A percentile compares a stretch with the other conserved stretches of the same genome.
phyloP scores from a whole-genome alignment of 75 land plant species.

The Sequoiadendron giganteum region DNA sequence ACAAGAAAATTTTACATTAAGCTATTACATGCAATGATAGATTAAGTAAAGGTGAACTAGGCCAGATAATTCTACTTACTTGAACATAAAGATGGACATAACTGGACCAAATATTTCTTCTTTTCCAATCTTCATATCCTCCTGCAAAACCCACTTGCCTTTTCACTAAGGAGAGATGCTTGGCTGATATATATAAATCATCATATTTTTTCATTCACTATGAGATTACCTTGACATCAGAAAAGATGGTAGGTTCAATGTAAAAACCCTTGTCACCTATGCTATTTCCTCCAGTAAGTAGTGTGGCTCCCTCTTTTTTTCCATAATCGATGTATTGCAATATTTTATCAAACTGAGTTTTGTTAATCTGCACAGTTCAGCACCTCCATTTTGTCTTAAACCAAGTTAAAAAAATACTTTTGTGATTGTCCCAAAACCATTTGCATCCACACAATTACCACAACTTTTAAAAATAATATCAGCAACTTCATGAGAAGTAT shows the following conservation, averaged over 20 bases:
- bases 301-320: conserved; percentile 73
- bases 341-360: conserved; percentile 72
- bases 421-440: no score
- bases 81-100: conserved; percentile 50
- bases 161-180: no score
- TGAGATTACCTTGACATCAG: conserved; percentile 63
- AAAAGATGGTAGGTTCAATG: conserved; percentile 88
- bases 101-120: conserved; percentile 59
- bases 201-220: neutral
- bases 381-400: neutral
- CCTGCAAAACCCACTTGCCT: conserved; percentile 29
- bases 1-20: neutral
- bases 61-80: conserved; percentile 26
- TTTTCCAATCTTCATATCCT: conserved; percentile 70
- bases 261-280: conserved; percentile 70
- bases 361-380: conserved; percentile 44
- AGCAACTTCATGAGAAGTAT: no score
- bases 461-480: no score
- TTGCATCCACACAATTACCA: no score
- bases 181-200: no score
- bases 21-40: neutral
- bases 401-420: neutral
- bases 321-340: conserved; percentile 75
- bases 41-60: no score
- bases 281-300: conserved; percentile 73